Conservation (phyloP, 768 basidiomycete species). For the Phylloporus sp. region DNA sequence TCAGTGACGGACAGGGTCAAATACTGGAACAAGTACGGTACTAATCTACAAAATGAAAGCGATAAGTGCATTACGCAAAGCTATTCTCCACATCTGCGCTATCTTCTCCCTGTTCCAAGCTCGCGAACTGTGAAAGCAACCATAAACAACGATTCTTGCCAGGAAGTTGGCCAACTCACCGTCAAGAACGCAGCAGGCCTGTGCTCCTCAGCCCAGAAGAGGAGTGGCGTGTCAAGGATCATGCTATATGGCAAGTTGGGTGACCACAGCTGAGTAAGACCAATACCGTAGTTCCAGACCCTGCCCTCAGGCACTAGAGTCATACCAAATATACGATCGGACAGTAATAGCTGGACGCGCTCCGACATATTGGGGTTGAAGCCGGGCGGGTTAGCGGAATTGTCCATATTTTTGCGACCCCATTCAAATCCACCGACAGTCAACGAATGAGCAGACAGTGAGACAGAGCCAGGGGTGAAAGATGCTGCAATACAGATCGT, state of each 20-base stretch:
- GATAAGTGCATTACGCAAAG: slow-evolving; percentile 58
- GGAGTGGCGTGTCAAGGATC: slow-evolving; percentile 85
- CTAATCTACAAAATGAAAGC: slow-evolving; percentile 13
- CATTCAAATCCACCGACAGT: slow-evolving; percentile 95
- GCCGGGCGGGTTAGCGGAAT: slow-evolving; percentile 78
- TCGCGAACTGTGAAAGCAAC: slow-evolving; percentile 63
- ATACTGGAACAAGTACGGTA: slow-evolving; percentile 5
- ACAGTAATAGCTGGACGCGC: slow-evolving; percentile 86
- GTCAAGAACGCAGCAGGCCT: slow-evolving; percentile 92
- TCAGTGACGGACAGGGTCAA: no score
- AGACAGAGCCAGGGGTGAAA: slow-evolving; percentile 97
- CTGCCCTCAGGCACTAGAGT: slow-evolving; percentile 91
- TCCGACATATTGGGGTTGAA: slow-evolving; percentile 99
- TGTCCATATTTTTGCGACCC: slow-evolving; percentile 92
- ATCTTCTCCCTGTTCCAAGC: slow-evolving; percentile 85
- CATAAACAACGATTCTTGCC: slow-evolving; percentile 1
- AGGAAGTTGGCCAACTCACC: slow-evolving; percentile 42
- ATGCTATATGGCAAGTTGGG: slow-evolving; percentile 77
- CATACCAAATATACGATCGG: slow-evolving; percentile 95
- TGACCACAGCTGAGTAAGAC: slow-evolving; percentile 89
- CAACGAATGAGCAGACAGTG: slow-evolving; percentile 87
- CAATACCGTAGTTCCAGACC: slow-evolving; percentile 96
- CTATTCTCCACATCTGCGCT: slow-evolving; percentile 95
- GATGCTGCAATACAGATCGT: slow-evolving; percentile 93
- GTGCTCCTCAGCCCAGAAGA: slow-evolving; percentile 97